Base-by-base conservation (phyloP, 2,329 filamentous ascomycete species). In the Trichoderma sp. region DNA sequence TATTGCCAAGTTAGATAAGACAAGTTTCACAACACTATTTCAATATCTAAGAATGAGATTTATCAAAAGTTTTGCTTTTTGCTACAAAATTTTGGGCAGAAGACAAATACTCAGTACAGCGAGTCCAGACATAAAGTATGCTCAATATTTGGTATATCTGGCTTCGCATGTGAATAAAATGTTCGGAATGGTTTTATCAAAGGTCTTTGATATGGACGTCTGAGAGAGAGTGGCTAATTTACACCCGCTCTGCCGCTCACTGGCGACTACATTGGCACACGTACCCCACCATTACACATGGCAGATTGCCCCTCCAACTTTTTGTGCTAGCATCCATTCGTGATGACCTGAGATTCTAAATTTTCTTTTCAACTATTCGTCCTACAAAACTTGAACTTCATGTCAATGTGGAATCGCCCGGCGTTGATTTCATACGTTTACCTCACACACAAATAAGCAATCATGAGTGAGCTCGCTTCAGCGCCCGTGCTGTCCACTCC, bases 401-500 rank as follows among this genome's bases (percentile, higher is more conserved):
- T 8, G 7, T 11, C 16, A 33, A 33, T 11, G 21, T 19, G 21
- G 19, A 60, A 21, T 10, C 33, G 5, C 13, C 13, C 27, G n/a
- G 57, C 16, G 6, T 24, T 19, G 6, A 43, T 40, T 16, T 16
- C 19, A 43, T 43, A n/a, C 16, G 7, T n/a, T 11, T 52, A 29
- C 27, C 1, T 31, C 31, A n/a, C 52, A 29, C 1, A 37, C 11
- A 11, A 24, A 60, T 21, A 68, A 37, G 19, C 43, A 47, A 61
- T 43, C 66, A 88, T 87, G 84, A 76, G 79, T 70, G 82, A 84
- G 63, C 82, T 87, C 35, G 82, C 81, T 40, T 81, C 84, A 16
- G 77, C 88, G 10, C 89, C 89, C 4, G 85, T 89, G 35, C 85
- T 91, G 56, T 91, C 88, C 31, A 91, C 89, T 0, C 88, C 88